phyloP scores from a whole-genome alignment of 495 filamentous ascomycete species.

The Neurospora sp. region DNA sequence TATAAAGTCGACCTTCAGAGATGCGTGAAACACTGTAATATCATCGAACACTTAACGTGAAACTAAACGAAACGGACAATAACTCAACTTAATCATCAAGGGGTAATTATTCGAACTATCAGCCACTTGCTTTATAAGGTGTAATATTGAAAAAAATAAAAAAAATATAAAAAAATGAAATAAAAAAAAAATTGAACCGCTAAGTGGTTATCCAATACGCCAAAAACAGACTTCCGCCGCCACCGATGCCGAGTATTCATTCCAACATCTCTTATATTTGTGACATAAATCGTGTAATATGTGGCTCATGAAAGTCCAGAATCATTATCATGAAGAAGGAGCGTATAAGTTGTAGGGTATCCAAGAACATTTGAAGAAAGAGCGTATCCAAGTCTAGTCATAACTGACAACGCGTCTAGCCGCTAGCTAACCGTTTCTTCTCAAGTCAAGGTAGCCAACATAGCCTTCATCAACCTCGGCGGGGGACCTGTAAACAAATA shows the following conservation, averaged over 20 bases:
- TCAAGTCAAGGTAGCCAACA: slow-evolving; percentile 70
- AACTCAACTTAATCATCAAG: neutral
- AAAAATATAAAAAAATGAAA: no score
- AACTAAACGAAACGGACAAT: neutral
- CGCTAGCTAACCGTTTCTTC: neutral
- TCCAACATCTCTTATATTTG: neutral
- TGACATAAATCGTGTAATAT: neutral
- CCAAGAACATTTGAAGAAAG: neutral
- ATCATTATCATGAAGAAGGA: neutral
- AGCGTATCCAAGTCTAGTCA: neutral
- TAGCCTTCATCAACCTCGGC: slow-evolving; percentile 56
- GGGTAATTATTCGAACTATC: neutral
- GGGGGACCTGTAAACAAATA: slow-evolving; percentile 32
- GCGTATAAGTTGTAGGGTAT: neutral
- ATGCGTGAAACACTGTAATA: neutral
- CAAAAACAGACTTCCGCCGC: neutral
- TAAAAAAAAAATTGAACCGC: neutral
- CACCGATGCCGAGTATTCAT: neutral
- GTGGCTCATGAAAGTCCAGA: neutral
- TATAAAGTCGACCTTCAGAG: neutral
- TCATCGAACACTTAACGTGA: neutral
- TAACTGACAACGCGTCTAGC: neutral
- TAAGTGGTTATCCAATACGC: neutral
- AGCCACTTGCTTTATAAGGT: neutral
- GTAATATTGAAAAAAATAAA: neutral